Evolutionary conservation across 345 rosid genomes (phyloP).

Genomic region (Tarenaya hassleriana): DNA sequence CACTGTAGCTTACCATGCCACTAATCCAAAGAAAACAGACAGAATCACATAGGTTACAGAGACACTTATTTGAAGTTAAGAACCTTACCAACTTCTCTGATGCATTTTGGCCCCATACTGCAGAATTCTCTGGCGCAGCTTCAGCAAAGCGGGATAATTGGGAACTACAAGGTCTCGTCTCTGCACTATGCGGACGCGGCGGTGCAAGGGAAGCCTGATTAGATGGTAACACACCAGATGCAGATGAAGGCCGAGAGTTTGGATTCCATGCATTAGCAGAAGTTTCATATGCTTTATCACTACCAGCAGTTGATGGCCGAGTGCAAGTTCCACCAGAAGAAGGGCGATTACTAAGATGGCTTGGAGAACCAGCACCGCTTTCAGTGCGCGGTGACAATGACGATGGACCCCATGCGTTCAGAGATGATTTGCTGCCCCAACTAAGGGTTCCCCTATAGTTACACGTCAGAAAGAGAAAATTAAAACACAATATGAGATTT

Average conservation of each 20-base stretch:
- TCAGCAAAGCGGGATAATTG: slow-evolving; percentile 99
- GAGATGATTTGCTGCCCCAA: slow-evolving; percentile 84
- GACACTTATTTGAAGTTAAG: slow-evolving; percentile 10
- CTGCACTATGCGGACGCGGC: slow-evolving; percentile 94
- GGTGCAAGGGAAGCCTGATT: slow-evolving; percentile 57
- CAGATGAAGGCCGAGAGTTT: slow-evolving; percentile 89
- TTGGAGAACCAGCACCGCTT: slow-evolving; percentile 71
- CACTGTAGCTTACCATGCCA: slow-evolving; percentile 4
- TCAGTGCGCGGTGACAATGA: slow-evolving; percentile 62
- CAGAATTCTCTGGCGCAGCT: slow-evolving; percentile 56
- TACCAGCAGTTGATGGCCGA: slow-evolving; percentile 89
- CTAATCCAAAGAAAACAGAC: slow-evolving; percentile 9
- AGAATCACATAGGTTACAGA: slow-evolving; percentile 15
- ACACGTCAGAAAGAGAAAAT: slow-evolving; percentile 3
- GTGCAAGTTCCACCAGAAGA: slow-evolving; percentile 93
- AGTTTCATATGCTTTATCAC: slow-evolving; percentile 69
- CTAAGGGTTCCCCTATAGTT: slow-evolving; percentile 70
- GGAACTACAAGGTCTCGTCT: slow-evolving; percentile 97
- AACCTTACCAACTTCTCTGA: slow-evolving; percentile 60
- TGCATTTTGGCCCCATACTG: slow-evolving; percentile 42
- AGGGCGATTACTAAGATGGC: slow-evolving; percentile 75
- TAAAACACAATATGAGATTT: not conserved
- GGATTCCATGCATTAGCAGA: slow-evolving; percentile 59
- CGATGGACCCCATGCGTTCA: slow-evolving; percentile 90
- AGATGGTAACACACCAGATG: slow-evolving; percentile 77